Conservation (phyloP, 345 rosid genomes). For the Salix viminalis region DNA sequence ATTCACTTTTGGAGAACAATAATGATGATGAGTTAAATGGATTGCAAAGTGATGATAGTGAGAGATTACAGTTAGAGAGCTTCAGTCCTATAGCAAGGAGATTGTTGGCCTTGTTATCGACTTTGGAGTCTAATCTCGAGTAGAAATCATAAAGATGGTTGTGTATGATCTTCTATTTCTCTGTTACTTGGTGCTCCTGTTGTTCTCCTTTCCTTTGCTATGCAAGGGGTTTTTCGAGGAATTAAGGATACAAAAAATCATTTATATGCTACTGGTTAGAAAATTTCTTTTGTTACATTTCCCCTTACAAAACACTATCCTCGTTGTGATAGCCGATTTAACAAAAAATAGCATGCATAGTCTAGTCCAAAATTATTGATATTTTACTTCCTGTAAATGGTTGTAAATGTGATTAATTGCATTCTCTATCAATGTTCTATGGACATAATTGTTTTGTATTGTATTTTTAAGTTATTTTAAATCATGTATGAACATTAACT, state of each 20-base stretch:
- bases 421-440: too few species aligned
- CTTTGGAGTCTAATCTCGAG: constrained; percentile 70
- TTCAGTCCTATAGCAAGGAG: constrained; percentile 54
- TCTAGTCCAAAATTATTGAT: background rate
- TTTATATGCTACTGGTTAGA: constrained; percentile 25
- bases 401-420: too few species aligned
- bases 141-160: constrained; percentile 46
- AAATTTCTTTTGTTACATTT: background rate
- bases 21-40: constrained; percentile 40
- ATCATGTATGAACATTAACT: too few species aligned
- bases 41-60: constrained; percentile 29
- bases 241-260: constrained; percentile 28
- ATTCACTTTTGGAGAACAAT: constrained; percentile 52
- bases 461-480: too few species aligned
- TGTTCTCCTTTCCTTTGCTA: constrained; percentile 30
- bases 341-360: background rate
- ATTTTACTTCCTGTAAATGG: background rate
- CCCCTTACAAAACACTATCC: background rate
- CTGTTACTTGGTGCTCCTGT: constrained; percentile 26
- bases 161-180: too few species aligned
- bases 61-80: constrained; percentile 25
- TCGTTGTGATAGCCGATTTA: background rate
- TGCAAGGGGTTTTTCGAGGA: constrained; percentile 29
- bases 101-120: constrained; percentile 51
- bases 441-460: too few species aligned